These are phyloP conservation scores for Dillenia suffruticosa DNA, from an alignment of 164 flowering plant genomes.

Conservation along the genomic window DNA sequence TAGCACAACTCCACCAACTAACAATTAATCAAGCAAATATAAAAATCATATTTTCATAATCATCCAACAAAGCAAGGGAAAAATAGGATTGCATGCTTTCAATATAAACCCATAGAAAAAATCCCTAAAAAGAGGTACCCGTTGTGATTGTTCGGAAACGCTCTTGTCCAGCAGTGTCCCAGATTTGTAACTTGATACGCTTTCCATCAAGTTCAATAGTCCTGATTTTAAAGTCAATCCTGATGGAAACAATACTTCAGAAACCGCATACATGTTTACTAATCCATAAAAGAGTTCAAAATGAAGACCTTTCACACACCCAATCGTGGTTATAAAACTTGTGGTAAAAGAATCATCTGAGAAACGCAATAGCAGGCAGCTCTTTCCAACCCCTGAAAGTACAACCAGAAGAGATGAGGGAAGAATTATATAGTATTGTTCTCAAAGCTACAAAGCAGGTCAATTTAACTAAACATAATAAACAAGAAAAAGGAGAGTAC, in stretches of 20 bases:
- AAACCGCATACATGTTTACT: slow-evolving; percentile 3
- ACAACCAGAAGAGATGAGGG: no score
- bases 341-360: slow-evolving; percentile 65
- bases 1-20: no score
- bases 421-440: no score
- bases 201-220: slow-evolving; percentile 61
- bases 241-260: slow-evolving; percentile 17
- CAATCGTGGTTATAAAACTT: slow-evolving; percentile 60
- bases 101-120: no score
- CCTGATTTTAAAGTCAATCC: slow-evolving; percentile 61
- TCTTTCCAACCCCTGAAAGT: slow-evolving; percentile 61
- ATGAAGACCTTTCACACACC: slow-evolving; percentile 24
- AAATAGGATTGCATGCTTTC: no score
- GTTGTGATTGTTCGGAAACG: slow-evolving; percentile 58
- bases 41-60: no score
- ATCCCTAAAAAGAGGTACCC: slow-evolving; percentile 17
- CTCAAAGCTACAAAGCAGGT: no score
- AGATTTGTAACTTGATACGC: slow-evolving; percentile 60
- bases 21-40: no score
- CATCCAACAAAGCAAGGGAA: no score
- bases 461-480: no score
- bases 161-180: slow-evolving; percentile 72
- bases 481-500: no score
- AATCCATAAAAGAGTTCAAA: not conserved
- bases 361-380: slow-evolving; percentile 58